Conservation (phyloP, 371 early-diverging fungal species). For the Apophysomyces trapeziformis region DNA sequence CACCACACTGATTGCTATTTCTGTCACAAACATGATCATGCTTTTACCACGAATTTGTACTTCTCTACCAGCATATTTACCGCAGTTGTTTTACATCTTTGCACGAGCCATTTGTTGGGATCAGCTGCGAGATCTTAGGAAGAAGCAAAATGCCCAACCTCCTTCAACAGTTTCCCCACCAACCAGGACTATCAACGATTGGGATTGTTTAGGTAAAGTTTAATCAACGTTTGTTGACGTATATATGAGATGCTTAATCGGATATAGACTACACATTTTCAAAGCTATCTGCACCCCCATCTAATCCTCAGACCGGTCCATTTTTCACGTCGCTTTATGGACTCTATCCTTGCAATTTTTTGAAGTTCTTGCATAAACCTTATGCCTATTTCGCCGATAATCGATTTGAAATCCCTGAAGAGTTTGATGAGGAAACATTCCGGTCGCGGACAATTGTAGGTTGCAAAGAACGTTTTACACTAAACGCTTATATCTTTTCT, state of each 20-base stretch:
- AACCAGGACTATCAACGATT: constrained; percentile 26
- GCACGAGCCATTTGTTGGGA: constrained; percentile 70
- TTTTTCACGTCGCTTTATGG: constrained; percentile 71
- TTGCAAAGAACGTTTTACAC: background rate
- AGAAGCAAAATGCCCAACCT: constrained; percentile 33
- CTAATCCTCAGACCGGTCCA: constrained; percentile 57
- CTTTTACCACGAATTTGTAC: constrained; percentile 69
- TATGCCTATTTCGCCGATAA: constrained; percentile 51
- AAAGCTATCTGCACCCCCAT: constrained; percentile 56
- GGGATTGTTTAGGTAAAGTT: constrained; percentile 55
- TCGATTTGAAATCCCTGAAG: constrained; percentile 43
- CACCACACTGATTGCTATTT: constrained; percentile 62
- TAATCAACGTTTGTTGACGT: background rate
- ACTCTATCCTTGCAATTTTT: constrained; percentile 67
- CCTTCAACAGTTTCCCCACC: constrained; percentile 13
- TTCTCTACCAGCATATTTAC: constrained; percentile 57
- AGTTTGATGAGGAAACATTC: constrained; percentile 58
- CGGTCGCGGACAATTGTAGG: constrained; percentile 45
- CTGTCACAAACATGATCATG: constrained; percentile 68
- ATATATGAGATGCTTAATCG: background rate
- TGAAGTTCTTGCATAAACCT: constrained; percentile 60
- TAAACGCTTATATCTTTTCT: background rate
- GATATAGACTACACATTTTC: constrained; percentile 55
- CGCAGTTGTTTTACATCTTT: constrained; percentile 63
- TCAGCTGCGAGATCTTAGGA: constrained; percentile 51